Evolutionary conservation across 1,284 basidiomycete genomes (phyloP), one percentile per base, ranked within the genome.

Genomic region (Rhizoctonia solani): DNA sequence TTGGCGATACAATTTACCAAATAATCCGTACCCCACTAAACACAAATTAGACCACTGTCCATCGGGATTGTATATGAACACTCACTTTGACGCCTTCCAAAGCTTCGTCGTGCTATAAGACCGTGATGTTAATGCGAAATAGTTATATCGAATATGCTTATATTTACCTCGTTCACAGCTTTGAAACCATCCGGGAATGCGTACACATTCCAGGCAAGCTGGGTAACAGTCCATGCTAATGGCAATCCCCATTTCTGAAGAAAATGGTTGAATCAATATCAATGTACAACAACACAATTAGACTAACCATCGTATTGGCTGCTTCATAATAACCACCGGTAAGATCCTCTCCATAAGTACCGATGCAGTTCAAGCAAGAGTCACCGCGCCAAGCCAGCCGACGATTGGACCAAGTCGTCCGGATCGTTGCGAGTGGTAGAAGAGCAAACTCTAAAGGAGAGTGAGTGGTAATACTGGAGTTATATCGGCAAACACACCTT

Each of bases 211-310:
- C 61, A 70, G 46, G 66, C 66, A 27, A 70, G 69, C 14, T 70
- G 69, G 27, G 66, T 68, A 25, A 70, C 42, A 4, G 69, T 66
- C 66, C 54, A 68, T 13, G 69, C 69, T n/a, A 70, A 54, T n/a
- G 69, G 69, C 25, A 69, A 30, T 14, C 69, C 69, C 69, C 69
- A 69, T 69, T 69, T 70, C 69, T 68, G 34, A 9, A 47, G 32
- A 34, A 34, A n/a, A n/a, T n/a, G n/a, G n/a, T 30, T 6, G 3
- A 25, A 23, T 66, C n/a, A 66, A 39, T 29, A n/a, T 23, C 13
- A 30, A 3, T 16, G 8, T 14, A 14, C 27, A 21, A 14, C 53
- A n/a, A 2, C 5, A 27, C 16, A 11, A 16, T n/a, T n/a, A 49
- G 23, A 58, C 63, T 0, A 42, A 67, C 69, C 69, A 69, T 69